Evolutionary conservation across 78 protist genomes (phyloP).

Genomic region (Protostelium mycophagum): DNA sequence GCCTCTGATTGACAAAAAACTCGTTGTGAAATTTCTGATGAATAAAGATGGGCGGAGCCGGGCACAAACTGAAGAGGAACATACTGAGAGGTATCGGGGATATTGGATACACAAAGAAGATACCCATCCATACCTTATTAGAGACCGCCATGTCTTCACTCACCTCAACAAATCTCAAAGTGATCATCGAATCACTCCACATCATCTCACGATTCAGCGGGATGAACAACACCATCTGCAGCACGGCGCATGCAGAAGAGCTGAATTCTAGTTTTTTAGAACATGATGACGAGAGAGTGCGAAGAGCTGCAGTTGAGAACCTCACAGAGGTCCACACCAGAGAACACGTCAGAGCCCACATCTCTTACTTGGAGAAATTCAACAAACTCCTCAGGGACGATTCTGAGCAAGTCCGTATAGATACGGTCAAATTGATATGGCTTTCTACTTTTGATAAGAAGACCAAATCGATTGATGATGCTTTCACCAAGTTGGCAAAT

Average conservation of each 20-base stretch:
- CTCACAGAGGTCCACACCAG: slow-evolving; percentile 22
- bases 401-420: slow-evolving; percentile 44
- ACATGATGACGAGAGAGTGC: slow-evolving; percentile 5
- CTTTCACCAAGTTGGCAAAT: slow-evolving; percentile 53
- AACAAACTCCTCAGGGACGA: slow-evolving; percentile 15
- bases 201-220: background rate
- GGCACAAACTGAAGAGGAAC: background rate
- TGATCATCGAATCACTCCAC: background rate
- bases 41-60: background rate
- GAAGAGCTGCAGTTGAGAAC: slow-evolving; percentile 13
- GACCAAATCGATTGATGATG: slow-evolving; percentile 48
- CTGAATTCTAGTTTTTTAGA: slow-evolving; percentile 18
- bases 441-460: slow-evolving; percentile 9
- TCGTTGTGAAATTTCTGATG: background rate
- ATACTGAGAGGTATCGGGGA: background rate
- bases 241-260: background rate
- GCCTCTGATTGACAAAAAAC: too few species aligned
- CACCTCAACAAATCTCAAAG: background rate
- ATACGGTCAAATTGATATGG: slow-evolving; percentile 56
- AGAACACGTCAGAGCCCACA: background rate
- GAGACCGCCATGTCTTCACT: background rate
- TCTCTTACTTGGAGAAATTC: slow-evolving; percentile 10
- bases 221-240: background rate
- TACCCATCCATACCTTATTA: background rate
- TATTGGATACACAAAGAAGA: background rate